A percentile compares a stretch with the other conserved stretches of the same genome.
Conservation (phyloP, 208 protist species). For the Naegleria fowleri region DNA sequence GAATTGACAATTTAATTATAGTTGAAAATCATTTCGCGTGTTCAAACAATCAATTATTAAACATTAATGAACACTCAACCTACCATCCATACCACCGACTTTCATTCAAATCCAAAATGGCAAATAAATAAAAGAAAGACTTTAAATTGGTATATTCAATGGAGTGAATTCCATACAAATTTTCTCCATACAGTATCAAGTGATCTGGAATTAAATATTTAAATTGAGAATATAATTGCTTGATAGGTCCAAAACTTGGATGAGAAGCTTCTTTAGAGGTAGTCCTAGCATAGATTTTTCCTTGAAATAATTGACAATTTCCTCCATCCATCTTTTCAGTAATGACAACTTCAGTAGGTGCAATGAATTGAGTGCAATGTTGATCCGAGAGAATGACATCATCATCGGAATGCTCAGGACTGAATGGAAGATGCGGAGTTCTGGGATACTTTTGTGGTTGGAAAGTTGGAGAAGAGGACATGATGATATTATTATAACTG, state of each 20-base stretch:
- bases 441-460: conserved; percentile 26
- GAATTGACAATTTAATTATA: too few relatives aligned
- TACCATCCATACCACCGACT: not conserved
- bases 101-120: conserved; percentile 28
- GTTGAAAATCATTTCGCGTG: too few relatives aligned
- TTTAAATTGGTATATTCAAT: conserved; percentile 33
- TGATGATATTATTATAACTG: too few relatives aligned
- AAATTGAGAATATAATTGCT: conserved; percentile 35
- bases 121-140: conserved; percentile 38
- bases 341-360: conserved; percentile 22
- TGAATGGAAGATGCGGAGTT: conserved; percentile 37
- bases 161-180: conserved; percentile 36
- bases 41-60: too few relatives aligned
- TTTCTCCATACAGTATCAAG: conserved; percentile 33
- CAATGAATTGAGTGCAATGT: conserved; percentile 4
- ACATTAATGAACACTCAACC: not conserved
- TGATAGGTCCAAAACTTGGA: conserved; percentile 28
- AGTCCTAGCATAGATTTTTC: conserved; percentile 36
- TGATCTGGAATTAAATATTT: conserved; percentile 29
- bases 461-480: too few relatives aligned
- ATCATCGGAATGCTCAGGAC: conserved; percentile 24
- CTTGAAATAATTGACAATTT: conserved; percentile 38
- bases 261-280: conserved; percentile 33
- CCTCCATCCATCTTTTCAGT: conserved; percentile 42
- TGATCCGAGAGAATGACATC: conserved; percentile 4